Percentiles rank a stretch among this genome's conserved stretches.
Evolutionary conservation across 176 grass and related monocot species (phyloP).

Genomic region (Zea luxurians): DNA sequence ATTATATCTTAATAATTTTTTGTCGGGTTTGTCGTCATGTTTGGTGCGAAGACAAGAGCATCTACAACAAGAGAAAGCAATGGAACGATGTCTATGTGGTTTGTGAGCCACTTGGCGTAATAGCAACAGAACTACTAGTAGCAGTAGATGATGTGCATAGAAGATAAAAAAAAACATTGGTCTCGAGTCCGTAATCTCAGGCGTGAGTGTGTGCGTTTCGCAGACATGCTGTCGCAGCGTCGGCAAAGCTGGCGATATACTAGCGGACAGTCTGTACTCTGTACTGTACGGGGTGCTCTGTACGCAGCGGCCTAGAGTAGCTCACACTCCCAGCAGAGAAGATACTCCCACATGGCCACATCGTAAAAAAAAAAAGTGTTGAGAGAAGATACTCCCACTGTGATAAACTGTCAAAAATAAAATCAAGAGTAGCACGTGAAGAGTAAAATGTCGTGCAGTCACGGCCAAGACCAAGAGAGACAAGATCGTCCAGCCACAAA

Average conservation of each 20-base stretch:
- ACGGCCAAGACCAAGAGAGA: background rate
- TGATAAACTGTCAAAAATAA: background rate
- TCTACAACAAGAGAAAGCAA: background rate
- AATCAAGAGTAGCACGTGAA: background rate
- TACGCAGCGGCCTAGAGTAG: background rate
- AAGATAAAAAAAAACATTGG: background rate
- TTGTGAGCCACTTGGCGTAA: background rate
- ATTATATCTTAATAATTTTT: background rate
- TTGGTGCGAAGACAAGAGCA: conserved; percentile 1
- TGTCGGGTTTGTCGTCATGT: background rate
- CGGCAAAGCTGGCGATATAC: background rate
- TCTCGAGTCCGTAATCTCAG: background rate
- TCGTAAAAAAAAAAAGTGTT: background rate
- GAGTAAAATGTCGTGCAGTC: too few species aligned
- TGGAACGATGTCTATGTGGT: background rate
- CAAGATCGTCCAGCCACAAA: conserved; percentile 28
- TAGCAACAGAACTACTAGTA: background rate
- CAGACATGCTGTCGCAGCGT: background rate
- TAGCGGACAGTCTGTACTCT: background rate
- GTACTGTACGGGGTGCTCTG: background rate
- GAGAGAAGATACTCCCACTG: background rate
- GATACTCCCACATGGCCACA: background rate
- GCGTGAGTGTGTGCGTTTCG: background rate
- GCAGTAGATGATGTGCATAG: background rate
- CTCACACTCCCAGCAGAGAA: background rate